Percentiles rank a stretch among this genome's conserved stretches.
Evolutionary conservation across 108 stramenopile genomes (phyloP).

Genomic region (Aurantiochytrium sp.): DNA sequence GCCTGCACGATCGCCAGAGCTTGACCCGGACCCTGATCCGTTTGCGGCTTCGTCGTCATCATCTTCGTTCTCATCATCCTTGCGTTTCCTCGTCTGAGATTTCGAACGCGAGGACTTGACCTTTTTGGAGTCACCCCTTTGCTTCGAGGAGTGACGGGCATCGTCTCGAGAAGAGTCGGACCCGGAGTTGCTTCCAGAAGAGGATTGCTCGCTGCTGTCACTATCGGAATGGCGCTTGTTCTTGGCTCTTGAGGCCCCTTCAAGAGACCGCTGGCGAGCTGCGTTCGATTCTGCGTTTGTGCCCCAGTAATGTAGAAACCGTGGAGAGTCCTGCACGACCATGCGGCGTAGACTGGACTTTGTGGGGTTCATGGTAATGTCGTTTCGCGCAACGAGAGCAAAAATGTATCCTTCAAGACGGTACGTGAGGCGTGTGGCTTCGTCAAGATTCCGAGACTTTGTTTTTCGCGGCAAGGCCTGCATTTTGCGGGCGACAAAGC

Average conservation of each 20-base stretch:
- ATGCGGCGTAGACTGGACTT: neutral
- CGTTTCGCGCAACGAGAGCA: neutral
- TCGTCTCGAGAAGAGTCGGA: neutral
- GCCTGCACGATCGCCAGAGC: slow-evolving; percentile 32
- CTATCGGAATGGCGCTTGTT: neutral
- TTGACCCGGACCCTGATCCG: slow-evolving; percentile 22
- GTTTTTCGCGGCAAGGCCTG: neutral
- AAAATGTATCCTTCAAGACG: neutral
- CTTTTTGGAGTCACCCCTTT: neutral
- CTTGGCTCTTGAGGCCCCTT: neutral
- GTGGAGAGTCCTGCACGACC: neutral
- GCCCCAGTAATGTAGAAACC: neutral
- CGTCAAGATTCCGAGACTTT: neutral
- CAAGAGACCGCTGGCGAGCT: neutral
- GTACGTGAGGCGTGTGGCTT: neutral
- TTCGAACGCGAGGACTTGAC: neutral
- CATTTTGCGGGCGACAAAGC: neutral
- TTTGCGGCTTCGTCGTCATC: neutral
- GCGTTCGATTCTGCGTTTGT: neutral
- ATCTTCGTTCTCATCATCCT: neutral
- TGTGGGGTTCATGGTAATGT: neutral
- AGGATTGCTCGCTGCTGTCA: neutral
- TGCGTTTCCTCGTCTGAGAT: neutral
- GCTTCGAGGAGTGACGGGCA: neutral
- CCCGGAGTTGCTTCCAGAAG: neutral